phyloP scores from a whole-genome alignment of 352 stramenopile species.

The Globisporangium uncinulatum region DNA sequence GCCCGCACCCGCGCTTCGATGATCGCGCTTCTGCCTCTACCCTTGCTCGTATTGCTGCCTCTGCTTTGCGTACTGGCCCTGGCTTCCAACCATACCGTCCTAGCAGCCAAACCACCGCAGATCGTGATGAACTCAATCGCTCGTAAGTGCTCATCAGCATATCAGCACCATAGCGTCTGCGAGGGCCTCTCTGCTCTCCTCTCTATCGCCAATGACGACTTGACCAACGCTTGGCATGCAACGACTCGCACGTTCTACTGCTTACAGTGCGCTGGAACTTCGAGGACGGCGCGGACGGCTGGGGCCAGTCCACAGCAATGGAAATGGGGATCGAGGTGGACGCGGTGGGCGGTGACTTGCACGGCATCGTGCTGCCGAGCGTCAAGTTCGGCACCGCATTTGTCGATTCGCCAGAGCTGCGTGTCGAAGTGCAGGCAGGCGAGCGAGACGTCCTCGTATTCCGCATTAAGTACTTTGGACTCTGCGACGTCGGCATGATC shows the following conservation, averaged over 20 bases:
- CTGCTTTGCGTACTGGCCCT: no score
- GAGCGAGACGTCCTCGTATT: constrained; percentile 51
- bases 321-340: constrained; percentile 67
- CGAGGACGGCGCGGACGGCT: constrained; percentile 48
- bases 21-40: no score
- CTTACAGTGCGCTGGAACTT: constrained; percentile 54
- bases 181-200: not conserved
- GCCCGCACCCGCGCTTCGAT: no score
- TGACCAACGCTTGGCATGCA: no score
- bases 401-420: constrained; percentile 56
- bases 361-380: constrained; percentile 35
- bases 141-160: constrained; percentile 12
- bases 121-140: constrained; percentile 35
- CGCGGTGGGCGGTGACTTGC: constrained; percentile 34
- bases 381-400: constrained; percentile 28
- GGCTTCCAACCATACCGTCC: no score
- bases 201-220: not conserved
- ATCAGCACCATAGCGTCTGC: not conserved
- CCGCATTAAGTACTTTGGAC: constrained; percentile 53
- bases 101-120: no score
- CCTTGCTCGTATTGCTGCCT: no score
- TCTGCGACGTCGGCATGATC: constrained; percentile 52
- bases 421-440: constrained; percentile 38
- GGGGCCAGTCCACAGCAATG: constrained; percentile 49
- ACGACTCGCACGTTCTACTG: no score